Base-by-base conservation (phyloP, 2,329 filamentous ascomycete genomes). In the Talaromyces sp. region DNA sequence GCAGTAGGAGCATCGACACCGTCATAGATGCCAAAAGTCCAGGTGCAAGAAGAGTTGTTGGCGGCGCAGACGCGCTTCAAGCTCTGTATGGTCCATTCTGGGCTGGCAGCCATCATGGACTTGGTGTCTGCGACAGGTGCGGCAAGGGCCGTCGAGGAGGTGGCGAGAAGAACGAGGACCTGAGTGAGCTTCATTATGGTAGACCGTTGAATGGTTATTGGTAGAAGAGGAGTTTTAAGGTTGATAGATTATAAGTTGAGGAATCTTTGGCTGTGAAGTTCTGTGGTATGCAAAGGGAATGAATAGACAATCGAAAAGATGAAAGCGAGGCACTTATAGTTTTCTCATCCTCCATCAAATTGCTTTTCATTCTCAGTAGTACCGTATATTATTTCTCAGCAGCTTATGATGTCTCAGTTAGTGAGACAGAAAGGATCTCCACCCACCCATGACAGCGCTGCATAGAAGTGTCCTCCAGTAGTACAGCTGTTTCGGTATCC, bases 151-250 rank as follows among this genome's bases (percentile, higher is more conserved):
- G 73, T 71, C 54, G 75, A 68, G 66, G 76, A 68, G 68, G 77
- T 68, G 64, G 76, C 53, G 68, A 76, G 65, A 67, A 72, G 65
- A 63, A 78, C 60, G 65, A 79, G 68, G 62, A 76, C 66, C 67
- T 72, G 72, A 65, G 77, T 75, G 74, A 81, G 70, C 68, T 81
- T 77, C 79, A 82, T 82, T 40, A 56, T 79, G 67, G 64, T 60
- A 64, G 69, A 66, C 56, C 47, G 33, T 36, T 54, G 56, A 23
- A n/a, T 57, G 18, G 18, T 44, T 50, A 18, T 50, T 50, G 44
- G 44, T 50, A 18, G 44, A 27, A 27, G 44, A 50, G n/a, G 44
- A 7, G n/a, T 23, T 7, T 50, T 36, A 50, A 27, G 12, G 18
- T 50, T 27, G 44, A 5, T 4, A 47, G 44, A 47, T 6, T 47